Conservation (phyloP, 176 grass and related monocot genomes). For the Eremochloa ophiuroides region DNA sequence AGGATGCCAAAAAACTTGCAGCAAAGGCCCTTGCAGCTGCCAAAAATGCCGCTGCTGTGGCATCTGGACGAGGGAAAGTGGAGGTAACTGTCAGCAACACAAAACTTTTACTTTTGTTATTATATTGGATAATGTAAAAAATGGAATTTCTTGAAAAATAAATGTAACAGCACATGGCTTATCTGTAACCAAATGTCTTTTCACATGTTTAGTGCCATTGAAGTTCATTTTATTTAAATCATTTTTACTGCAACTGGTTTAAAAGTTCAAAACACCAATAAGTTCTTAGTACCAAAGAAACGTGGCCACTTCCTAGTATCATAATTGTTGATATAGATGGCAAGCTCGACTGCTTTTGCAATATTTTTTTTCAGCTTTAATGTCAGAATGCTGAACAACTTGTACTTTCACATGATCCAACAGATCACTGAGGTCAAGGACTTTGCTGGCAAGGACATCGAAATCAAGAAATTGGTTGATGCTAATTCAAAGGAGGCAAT, state of each 20-base stretch:
- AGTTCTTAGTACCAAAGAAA: neutral
- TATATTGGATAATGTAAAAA: neutral
- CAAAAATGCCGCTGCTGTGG: constrained; percentile 44
- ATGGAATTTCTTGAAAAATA: neutral
- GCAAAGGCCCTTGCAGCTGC: constrained; percentile 82
- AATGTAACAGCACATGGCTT: neutral
- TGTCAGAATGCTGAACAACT: constrained; percentile 8
- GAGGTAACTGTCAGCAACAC: constrained; percentile 49
- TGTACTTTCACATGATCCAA: neutral
- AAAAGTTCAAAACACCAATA: neutral
- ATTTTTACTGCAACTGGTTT: neutral
- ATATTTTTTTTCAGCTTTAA: neutral
- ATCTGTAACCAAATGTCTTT: neutral
- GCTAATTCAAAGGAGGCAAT: constrained; percentile 85
- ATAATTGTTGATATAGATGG: neutral
- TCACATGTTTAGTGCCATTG: neutral
- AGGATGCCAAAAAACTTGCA: constrained; percentile 79
- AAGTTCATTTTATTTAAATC: neutral
- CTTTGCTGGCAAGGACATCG: constrained; percentile 89
- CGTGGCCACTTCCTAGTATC: neutral
- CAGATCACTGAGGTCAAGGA: constrained; percentile 89
- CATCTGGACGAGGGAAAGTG: constrained; percentile 83
- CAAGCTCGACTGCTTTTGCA: neutral
- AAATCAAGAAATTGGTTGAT: constrained; percentile 90
- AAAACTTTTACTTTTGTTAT: neutral